Percentiles rank a stretch among this genome's conserved stretches.
Evolutionary conservation across 2,329 filamentous ascomycete species (phyloP).

Genomic region (Lachnellula arida): DNA sequence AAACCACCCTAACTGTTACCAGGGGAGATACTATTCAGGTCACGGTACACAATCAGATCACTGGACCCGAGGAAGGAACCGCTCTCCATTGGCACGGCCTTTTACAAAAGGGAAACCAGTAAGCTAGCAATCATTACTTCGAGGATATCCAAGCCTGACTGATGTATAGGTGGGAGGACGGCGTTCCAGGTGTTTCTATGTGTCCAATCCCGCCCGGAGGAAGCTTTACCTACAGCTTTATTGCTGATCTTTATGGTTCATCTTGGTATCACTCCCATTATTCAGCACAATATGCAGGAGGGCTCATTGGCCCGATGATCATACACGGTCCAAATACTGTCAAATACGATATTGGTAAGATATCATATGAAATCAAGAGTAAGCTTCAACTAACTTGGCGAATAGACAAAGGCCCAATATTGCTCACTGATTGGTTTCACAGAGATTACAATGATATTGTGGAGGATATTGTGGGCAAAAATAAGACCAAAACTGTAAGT

Average conservation of each 20-base stretch:
- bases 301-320: conserved; percentile 54
- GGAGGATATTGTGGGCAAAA: conserved; percentile 33
- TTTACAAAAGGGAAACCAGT: conserved; percentile 35
- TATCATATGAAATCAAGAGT: background rate
- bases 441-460: conserved; percentile 43
- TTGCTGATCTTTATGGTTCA: conserved; percentile 40
- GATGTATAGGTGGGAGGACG: conserved; percentile 34
- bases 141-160: conserved; percentile 9
- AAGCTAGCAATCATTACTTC: background rate
- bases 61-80: conserved; percentile 32
- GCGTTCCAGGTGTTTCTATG: conserved; percentile 48
- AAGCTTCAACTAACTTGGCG: background rate
- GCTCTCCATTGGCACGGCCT: conserved; percentile 45
- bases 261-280: conserved; percentile 61
- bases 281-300: conserved; percentile 45
- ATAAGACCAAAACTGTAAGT: conserved; percentile 2
- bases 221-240: conserved; percentile 27
- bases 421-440: conserved; percentile 37
- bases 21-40: conserved; percentile 48
- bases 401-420: conserved; percentile 48
- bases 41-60: conserved; percentile 65
- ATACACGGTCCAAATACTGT: conserved; percentile 55
- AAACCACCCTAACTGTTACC: background rate
- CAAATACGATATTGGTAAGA: conserved; percentile 50
- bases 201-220: conserved; percentile 56